A percentile compares a stretch with the other conserved stretches of the same genome.
Conservation (phyloP, 2,329 filamentous ascomycete species). For the Thelonectria olida region DNA sequence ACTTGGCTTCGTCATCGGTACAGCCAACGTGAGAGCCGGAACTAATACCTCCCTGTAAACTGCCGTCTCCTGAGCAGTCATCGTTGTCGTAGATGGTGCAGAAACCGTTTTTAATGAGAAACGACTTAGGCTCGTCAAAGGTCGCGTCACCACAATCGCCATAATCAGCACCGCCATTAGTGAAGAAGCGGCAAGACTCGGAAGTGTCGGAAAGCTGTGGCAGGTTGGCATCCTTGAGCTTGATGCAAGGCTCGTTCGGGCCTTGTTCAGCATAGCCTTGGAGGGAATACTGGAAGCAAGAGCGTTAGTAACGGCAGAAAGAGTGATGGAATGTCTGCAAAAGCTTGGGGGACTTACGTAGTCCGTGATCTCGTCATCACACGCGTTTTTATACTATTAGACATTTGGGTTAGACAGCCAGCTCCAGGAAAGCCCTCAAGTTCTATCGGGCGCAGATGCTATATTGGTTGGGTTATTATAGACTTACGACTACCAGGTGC, state of each 20-base stretch:
- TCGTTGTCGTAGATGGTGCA: constrained; percentile 4
- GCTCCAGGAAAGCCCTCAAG: background rate
- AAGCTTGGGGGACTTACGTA: constrained; percentile 11
- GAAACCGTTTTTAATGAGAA: constrained; percentile 5
- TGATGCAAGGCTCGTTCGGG: constrained; percentile 5
- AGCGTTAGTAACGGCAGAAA: background rate
- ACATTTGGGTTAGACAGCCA: background rate
- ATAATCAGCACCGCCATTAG: background rate
- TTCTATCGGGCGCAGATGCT: background rate
- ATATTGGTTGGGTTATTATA: background rate
- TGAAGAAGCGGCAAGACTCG: constrained; percentile 15
- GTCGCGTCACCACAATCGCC: background rate
- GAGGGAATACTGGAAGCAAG: constrained; percentile 6
- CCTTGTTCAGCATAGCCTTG: constrained; percentile 8
- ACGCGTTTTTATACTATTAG: background rate
- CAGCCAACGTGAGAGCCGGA: background rate
- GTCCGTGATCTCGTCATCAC: background rate
- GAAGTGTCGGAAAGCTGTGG: background rate
- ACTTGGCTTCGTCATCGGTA: constrained; percentile 1
- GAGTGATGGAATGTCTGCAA: background rate
- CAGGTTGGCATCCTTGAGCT: constrained; percentile 1
- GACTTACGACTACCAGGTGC: constrained; percentile 4
- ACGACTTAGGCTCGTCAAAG: constrained; percentile 7
- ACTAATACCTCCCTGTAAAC: background rate
- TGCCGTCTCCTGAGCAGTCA: background rate